These are phyloP conservation scores for Ascochyta viciae-villosae DNA, from an alignment of 2,329 filamentous ascomycete species.

Conservation along the genomic window DNA sequence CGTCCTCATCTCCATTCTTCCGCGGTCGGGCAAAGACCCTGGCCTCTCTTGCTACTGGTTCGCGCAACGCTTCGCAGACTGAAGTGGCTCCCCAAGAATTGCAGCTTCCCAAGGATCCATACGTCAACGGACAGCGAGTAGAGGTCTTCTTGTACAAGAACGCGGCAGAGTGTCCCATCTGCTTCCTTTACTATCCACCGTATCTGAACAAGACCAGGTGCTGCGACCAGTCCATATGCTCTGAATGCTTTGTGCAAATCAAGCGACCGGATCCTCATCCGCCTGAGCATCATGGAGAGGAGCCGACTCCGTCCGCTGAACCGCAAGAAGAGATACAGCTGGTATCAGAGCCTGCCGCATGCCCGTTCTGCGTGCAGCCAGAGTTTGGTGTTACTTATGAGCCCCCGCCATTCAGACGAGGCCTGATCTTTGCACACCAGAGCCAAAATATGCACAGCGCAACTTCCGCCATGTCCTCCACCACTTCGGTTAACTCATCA, in stretches of 20 bases:
- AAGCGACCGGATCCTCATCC: slow-evolving; percentile 92
- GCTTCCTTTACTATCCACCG: slow-evolving; percentile 93
- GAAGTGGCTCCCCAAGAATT: slow-evolving; percentile 81
- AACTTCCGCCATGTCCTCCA: slow-evolving; percentile 82
- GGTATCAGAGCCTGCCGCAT: slow-evolving; percentile 88
- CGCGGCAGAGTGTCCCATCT: slow-evolving; percentile 90
- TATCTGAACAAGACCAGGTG: slow-evolving; percentile 94
- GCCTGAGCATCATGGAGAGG: slow-evolving; percentile 72
- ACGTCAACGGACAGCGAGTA: slow-evolving; percentile 91
- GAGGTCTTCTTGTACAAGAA: slow-evolving; percentile 96
- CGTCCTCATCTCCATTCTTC: slow-evolving; percentile 64
- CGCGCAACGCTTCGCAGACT: slow-evolving; percentile 73
- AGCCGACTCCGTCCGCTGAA: slow-evolving; percentile 49
- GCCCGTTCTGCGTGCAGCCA: slow-evolving; percentile 92
- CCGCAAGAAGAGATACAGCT: slow-evolving; percentile 67
- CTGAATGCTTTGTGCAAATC: slow-evolving; percentile 98
- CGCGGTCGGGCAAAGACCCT: slow-evolving; percentile 88
- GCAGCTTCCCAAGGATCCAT: slow-evolving; percentile 80
- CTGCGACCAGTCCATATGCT: slow-evolving; percentile 95
- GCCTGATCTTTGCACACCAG: slow-evolving; percentile 72
- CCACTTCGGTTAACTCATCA: slow-evolving; percentile 75
- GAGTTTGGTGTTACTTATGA: slow-evolving; percentile 98
- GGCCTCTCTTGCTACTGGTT: slow-evolving; percentile 79
- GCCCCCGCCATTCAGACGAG: slow-evolving; percentile 84
- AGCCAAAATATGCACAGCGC: slow-evolving; percentile 59